Percentiles rank a stretch among this genome's conserved stretches.
Conservation (phyloP, 2,329 filamentous ascomycete genomes). For the Cyphellophora europaea region DNA sequence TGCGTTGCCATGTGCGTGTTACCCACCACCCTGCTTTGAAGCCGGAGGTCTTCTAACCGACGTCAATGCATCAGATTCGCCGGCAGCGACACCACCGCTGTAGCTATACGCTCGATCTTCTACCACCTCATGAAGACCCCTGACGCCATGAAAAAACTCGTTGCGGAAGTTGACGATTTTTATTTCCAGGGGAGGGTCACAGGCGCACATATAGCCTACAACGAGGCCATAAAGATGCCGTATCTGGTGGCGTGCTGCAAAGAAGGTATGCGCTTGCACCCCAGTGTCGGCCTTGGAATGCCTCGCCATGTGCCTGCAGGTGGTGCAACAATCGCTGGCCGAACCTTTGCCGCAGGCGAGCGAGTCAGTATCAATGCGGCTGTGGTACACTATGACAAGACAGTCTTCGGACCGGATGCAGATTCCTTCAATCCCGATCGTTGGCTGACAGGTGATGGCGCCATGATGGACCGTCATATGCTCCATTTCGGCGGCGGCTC, state of each 20-base stretch:
- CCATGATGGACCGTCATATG: constrained; percentile 37
- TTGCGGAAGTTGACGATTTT: constrained; percentile 9
- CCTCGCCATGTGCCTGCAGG: constrained; percentile 18
- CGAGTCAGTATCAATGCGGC: constrained; percentile 14
- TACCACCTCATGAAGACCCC: constrained; percentile 40
- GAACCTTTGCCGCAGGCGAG: constrained; percentile 10
- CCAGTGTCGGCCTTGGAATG: constrained; percentile 18
- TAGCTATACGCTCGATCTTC: constrained; percentile 9
- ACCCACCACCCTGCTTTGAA: constrained; percentile 21
- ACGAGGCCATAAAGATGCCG: constrained; percentile 8
- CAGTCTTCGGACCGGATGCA: constrained; percentile 41
- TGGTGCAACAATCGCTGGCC: constrained; percentile 9
- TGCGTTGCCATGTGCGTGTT: constrained; percentile 23
- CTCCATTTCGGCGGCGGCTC: constrained; percentile 40
- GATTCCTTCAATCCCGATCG: constrained; percentile 60
- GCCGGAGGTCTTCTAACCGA: too few species aligned
- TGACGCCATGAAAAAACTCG: constrained; percentile 5
- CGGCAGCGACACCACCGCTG: constrained; percentile 14
- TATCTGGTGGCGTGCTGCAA: constrained; percentile 14
- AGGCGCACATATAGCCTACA: constrained; percentile 9
- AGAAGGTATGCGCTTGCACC: constrained; percentile 15
- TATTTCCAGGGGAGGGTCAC: constrained; percentile 8
- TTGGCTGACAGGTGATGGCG: constrained; percentile 43
- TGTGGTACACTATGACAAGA: constrained; percentile 19
- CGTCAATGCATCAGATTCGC: too few species aligned